Evolutionary conservation across 2,329 filamentous ascomycete genomes (phyloP), one percentile per base, ranked within the genome.

Genomic region (Venturia nashicola): DNA sequence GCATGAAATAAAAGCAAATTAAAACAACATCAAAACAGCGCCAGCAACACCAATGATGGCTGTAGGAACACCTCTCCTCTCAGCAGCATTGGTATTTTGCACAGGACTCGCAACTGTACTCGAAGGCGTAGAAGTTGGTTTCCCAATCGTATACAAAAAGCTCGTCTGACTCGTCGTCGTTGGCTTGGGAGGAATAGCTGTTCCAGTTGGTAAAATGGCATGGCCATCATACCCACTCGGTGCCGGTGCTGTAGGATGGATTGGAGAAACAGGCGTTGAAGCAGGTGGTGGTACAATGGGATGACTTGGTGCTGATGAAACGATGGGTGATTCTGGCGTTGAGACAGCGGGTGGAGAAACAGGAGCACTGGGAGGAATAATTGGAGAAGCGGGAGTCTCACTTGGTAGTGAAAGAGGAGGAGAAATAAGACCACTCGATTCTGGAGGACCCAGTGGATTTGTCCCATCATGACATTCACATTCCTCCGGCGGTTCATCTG

Each of bases 71-170:
- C 11, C 55, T 40, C 32, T 36, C 55, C 27, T 36, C n/a, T 59
- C 39, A 36, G 39, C 39, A 27, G 44, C 44, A 48, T 23, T 12
- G 20, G 18, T 48, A n/a, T 1, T 18, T 23, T 23, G 44, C 5
- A 48, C 44, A 1, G 44, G 44, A 48, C 44, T 48, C 18, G 1
- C 44, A n/a, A 20, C 39, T 18, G 55, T 18, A 34, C 11, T 59
- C 32, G 55, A 36, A 12, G 39, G 55, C 55, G 55, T 36, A n/a
- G 16, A 3, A 77, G 78, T 6, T 75, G 71, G 57, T 67, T 66
- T 14, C 73, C 76, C 42, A 8, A 61, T 46, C 20, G 44, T 20
- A 48, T 48, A 48, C 44, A 18, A 48, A 18, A 48, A 48, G 3
- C 9, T 14, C 18, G 44, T 48, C 11, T 20, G 44, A 16, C 44